Percentiles rank a stretch among this genome's conserved stretches.
Conservation (phyloP, 495 filamentous ascomycete species). For the Evernia prunastri region DNA sequence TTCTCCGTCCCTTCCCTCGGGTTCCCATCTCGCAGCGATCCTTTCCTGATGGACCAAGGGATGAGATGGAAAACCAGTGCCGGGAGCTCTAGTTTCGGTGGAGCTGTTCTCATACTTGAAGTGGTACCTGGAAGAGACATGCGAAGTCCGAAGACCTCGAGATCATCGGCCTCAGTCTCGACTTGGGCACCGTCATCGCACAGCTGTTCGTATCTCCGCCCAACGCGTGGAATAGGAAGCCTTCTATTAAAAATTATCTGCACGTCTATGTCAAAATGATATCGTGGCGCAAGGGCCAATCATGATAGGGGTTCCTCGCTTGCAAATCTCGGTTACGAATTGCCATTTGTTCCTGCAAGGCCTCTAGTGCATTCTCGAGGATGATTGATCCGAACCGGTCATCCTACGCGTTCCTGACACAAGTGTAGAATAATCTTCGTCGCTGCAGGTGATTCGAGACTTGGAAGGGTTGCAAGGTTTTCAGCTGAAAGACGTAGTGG, state of each 20-base stretch:
- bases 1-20: slow-evolving; percentile 39
- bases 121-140: neutral
- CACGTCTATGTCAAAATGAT: slow-evolving; percentile 35
- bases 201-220: slow-evolving; percentile 49
- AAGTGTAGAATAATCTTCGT: slow-evolving; percentile 15
- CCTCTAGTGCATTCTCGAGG: slow-evolving; percentile 29
- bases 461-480: neutral
- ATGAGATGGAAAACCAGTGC: neutral
- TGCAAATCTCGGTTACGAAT: slow-evolving; percentile 36
- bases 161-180: slow-evolving; percentile 46
- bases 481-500: slow-evolving; percentile 2
- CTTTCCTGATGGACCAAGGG: neutral
- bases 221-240: slow-evolving; percentile 36
- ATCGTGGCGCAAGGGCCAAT: slow-evolving; percentile 39
- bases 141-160: neutral
- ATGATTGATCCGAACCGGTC: neutral
- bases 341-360: slow-evolving; percentile 30
- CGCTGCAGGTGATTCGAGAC: slow-evolving; percentile 12
- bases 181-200: slow-evolving; percentile 42
- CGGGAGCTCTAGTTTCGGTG: neutral
- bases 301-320: slow-evolving; percentile 38
- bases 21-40: neutral
- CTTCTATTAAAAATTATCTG: slow-evolving; percentile 38
- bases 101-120: neutral
- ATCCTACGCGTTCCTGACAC: slow-evolving; percentile 3